Evolutionary conservation across 768 basidiomycete genomes (phyloP), one percentile per base, ranked within the genome.

Genomic region (Boletellus emodensis): DNA sequence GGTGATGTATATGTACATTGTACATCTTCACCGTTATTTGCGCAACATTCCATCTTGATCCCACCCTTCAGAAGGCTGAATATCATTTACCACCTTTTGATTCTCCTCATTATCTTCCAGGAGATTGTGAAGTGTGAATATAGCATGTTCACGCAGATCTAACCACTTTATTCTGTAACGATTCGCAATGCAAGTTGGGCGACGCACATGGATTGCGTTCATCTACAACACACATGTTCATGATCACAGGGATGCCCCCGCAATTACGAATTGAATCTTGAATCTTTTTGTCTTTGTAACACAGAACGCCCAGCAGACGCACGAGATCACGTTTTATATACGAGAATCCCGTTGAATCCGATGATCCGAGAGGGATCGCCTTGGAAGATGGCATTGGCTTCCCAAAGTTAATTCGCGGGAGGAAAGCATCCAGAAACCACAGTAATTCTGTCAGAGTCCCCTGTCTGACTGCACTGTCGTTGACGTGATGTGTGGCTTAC

Each of bases 121-220:
- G 11, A 95, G 67, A 66, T 89, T 90, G 39, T 82, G 81, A 17
- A 96, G 73, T 17, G 91, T 79, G 56, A 96, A 84, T 37, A 97
- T 80, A 2, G 94, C 92, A 63, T 96, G 90, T 70, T 97, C 94
- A 17, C 92, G 85, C 41, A 98, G 72, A 69, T 91, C 94, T 60
- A 18, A 39, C 13, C 18, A 47, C 44, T 10, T 62, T 32, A 64
- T 37, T 50, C 37, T 34, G 9, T 1, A 32, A 22, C 10, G 32
- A 49, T 18, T 8, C 14, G 15, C 18, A 53, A 3, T 5, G n/a
- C 7, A 45, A 30, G 18, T 13, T 44, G 20, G 32, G 12, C 28
- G 7, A 82, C 93, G 70, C 66, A 95, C 94, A 94, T 35, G 94
- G 94, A 68, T 94, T 96, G 50, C 85, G 72, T 59, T 94, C 93